phyloP scores from a whole-genome alignment of 1,139 yeast species.

The Ogataea hybrid region DNA sequence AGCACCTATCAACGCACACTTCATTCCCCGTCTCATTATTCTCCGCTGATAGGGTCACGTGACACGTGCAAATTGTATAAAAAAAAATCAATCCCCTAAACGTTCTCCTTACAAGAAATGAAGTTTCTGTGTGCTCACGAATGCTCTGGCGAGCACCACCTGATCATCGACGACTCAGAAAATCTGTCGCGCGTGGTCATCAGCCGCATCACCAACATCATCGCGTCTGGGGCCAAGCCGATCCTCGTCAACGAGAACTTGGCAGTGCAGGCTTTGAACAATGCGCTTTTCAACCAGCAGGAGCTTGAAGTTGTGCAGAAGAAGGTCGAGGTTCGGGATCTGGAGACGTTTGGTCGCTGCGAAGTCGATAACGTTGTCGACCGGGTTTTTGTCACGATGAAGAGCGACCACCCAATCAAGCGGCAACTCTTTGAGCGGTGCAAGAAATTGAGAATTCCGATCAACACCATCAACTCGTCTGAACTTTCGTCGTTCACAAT shows the following conservation, averaged over 20 bases:
- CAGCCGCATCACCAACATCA: conserved; percentile 48
- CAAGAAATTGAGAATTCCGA: conserved; percentile 65
- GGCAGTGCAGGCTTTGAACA: conserved; percentile 16
- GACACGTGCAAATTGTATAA: conserved; percentile 6
- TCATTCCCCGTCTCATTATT: conserved; percentile 2
- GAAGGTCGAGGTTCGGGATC: conserved; percentile 40
- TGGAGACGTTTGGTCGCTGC: conserved; percentile 57
- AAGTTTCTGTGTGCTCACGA: conserved; percentile 48
- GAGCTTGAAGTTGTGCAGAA: conserved; percentile 37
- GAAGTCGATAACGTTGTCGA: conserved; percentile 69
- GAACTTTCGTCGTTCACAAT: conserved; percentile 73
- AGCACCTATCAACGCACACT: background rate
- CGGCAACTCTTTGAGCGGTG: conserved; percentile 49
- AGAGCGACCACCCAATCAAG: conserved; percentile 32
- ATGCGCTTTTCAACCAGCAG: conserved; percentile 31
- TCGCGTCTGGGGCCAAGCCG: conserved; percentile 58
- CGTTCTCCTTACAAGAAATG: conserved; percentile 1
- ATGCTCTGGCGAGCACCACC: conserved; percentile 52
- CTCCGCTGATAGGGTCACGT: conserved; percentile 10
- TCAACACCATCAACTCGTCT: conserved; percentile 75
- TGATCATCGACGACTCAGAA: conserved; percentile 56
- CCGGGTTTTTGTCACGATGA: conserved; percentile 63
- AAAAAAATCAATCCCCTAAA: conserved; percentile 1
- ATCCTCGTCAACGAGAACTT: conserved; percentile 39
- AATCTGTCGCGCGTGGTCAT: conserved; percentile 42